Base-by-base conservation (phyloP, 805 yeast genomes). In the Kuraishia piskuri region DNA sequence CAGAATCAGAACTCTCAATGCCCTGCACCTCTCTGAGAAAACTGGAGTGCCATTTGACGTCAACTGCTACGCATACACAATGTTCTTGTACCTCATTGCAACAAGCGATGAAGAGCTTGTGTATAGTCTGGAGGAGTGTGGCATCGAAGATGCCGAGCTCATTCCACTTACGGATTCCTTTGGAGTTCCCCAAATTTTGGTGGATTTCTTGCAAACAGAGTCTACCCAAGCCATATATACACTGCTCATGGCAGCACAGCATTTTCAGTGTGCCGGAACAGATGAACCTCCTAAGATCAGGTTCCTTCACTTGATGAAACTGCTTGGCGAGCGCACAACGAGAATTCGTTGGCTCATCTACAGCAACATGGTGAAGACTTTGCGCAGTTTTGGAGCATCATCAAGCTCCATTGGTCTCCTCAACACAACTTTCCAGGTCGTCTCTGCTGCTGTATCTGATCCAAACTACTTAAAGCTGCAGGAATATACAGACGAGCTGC, bases 1-100 rank as follows among this genome's bases (percentile, higher is more conserved):
- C 61, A 67, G 68, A 22, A 66, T 73, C 20, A 68, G 83, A 56
- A 74, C 70, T 54, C 60, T 59, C 26, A 76, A 74, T 48, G 71
- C 54, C 12, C 5, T 56, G 8, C 53, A 48, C 49, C 25, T 50
- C 21, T 50, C 57, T 2, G 51, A 51, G 44, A 44, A 19, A 14
- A 53, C 50, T 3, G 53, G 54, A n/a, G 44, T 17, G 17, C 56
- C 56, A 7, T 49, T 57, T 5, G 61, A 62, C 44, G 44, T 49
- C 10, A 53, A 68, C 62, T 55, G 61, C 63, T 61, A 67, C 68
- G 55, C 65, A 63, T 63, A 65, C 68, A 26, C 62, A 14, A 61
- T 62, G 22, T 61, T 63, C 49, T 49, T 64, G 1, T 76, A 60
- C 54, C 58, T 76, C 1, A 55, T 75, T 8, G 58, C 70, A 22